Evolutionary conservation across 148 eudicot species (phyloP), one percentile per base, ranked within the genome.

Genomic region (Simmondsia chinensis): DNA sequence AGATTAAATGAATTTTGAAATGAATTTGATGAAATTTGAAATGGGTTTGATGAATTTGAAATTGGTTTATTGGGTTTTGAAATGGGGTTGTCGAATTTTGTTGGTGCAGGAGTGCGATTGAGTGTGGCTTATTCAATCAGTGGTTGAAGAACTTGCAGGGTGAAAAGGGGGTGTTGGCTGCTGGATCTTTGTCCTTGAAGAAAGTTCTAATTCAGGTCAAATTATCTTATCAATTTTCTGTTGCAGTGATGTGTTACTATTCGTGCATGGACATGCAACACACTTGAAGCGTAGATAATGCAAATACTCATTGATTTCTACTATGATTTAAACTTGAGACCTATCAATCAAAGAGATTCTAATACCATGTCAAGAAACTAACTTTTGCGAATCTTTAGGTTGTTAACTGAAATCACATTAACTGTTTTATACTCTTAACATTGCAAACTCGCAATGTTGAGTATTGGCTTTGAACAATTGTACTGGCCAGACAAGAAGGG

Each of bases 201-300:
- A 73, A 79, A 76, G 89, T 91, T 16, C 66, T 91, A 51, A 74
- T 91, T 49, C 99, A 85, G 95, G 99, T 91, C 51, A 0, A 26
- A 39, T 40, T 56, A n/a, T 20, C 13, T 7, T 2, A 30, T 0
- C 30, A 3, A 11, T 22, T 8, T 20, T 13, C 3, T 7, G 23
- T 30, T 1, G 8, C 3, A 5, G 31, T 39, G 1, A 42, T 14
- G 10, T 20, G 5, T 38, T 30, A 6, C 15, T 4, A 1, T 5
- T 32, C 14, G n/a, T n/a, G n/a, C n/a, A n/a, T n/a, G n/a, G n/a
- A n/a, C n/a, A n/a, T n/a, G n/a, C n/a, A n/a, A n/a, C n/a, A n/a
- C n/a, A n/a, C n/a, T n/a, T n/a, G n/a, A n/a, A n/a, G n/a, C n/a
- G n/a, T n/a, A n/a, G n/a, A n/a, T n/a, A n/a, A n/a, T n/a, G n/a